Conservation (phyloP, 2,329 filamentous ascomycete genomes). For the Stachybotrys chartarum region DNA sequence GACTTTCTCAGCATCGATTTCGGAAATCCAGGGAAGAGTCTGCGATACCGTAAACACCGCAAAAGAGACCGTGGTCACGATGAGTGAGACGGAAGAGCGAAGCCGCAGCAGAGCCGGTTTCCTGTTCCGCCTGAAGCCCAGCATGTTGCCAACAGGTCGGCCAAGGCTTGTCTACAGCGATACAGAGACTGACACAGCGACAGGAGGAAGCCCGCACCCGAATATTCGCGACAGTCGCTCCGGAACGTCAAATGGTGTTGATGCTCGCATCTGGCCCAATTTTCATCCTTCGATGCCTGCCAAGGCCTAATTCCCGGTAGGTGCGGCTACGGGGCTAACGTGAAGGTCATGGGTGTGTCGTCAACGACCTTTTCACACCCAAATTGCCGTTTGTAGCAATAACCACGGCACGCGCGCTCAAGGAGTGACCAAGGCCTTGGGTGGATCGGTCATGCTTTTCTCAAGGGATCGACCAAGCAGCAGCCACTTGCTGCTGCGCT, state of each 20-base stretch:
- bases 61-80: conserved; percentile 23
- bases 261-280: not conserved
- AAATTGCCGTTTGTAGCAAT: not conserved
- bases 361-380: not conserved
- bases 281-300: not conserved
- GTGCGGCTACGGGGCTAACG: not conserved
- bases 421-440: not conserved
- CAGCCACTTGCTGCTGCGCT: no score
- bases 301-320: not conserved
- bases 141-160: not conserved
- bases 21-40: not conserved
- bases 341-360: not conserved
- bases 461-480: no score
- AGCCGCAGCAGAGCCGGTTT: conserved; percentile 20
- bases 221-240: no score
- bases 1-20: not conserved
- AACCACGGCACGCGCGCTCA: not conserved
- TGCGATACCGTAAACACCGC: conserved; percentile 25
- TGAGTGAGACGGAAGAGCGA: conserved; percentile 23
- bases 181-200: not conserved
- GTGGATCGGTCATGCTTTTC: not conserved
- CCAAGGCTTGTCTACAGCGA: not conserved
- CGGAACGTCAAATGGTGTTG: not conserved
- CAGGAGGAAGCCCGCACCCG: no score
- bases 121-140: not conserved